A percentile compares a stretch with the other conserved stretches of the same genome.
These are phyloP conservation scores for Senna tora DNA, from an alignment of 306 rosid genomes.

Conservation along the genomic window DNA sequence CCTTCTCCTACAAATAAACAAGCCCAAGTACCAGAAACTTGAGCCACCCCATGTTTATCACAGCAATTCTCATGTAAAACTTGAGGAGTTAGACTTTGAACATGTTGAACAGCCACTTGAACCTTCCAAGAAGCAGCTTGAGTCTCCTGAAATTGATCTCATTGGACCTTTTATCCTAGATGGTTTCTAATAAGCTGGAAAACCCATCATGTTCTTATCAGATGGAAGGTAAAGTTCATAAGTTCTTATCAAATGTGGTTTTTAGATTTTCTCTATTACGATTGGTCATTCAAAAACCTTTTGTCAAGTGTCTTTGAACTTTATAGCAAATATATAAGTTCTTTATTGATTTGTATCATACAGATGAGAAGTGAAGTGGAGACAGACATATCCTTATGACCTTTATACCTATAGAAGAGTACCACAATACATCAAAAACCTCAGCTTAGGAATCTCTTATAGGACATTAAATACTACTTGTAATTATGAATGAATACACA, in stretches of 20 bases:
- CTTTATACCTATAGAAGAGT: constrained; percentile 41
- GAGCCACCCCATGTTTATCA: constrained; percentile 52
- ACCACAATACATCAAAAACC: constrained; percentile 37
- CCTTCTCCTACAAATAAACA: constrained; percentile 86
- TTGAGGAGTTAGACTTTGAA: constrained; percentile 45
- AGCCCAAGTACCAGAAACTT: constrained; percentile 82
- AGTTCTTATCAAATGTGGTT: too few relatives aligned
- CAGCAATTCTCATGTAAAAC: constrained; percentile 38
- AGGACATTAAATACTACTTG: constrained; percentile 27
- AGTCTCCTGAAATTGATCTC: constrained; percentile 57
- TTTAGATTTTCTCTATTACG: too few relatives aligned
- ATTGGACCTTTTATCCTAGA: constrained; percentile 78
- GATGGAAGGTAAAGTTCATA: too few relatives aligned
- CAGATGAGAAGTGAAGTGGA: constrained; percentile 87
- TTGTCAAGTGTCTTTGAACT: too few relatives aligned
- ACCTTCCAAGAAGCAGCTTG: constrained; percentile 47
- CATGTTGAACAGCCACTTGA: constrained; percentile 51
- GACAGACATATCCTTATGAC: constrained; percentile 59
- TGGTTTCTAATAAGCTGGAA: constrained; percentile 86
- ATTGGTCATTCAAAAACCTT: too few relatives aligned
- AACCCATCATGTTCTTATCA: constrained; percentile 59
- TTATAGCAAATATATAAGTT: too few relatives aligned
- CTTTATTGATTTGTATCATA: constrained; percentile 74
- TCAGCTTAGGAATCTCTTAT: constrained; percentile 34
- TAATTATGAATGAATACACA: constrained; percentile 30